These are phyloP conservation scores for Cordyceps militaris DNA, from an alignment of 2,329 filamentous ascomycete species.

Conservation along the genomic window DNA sequence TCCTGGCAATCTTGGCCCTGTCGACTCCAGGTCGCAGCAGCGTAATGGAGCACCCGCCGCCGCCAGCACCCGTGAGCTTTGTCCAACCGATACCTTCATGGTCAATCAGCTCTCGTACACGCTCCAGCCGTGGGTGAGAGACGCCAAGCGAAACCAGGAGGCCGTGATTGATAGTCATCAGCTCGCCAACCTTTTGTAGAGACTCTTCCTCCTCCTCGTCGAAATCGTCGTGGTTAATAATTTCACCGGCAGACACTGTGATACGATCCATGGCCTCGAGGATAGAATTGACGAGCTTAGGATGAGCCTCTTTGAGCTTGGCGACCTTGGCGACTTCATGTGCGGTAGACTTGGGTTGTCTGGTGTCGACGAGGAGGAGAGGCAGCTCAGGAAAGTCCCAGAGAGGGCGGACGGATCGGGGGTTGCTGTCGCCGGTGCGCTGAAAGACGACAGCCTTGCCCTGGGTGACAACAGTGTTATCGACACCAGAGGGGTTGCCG, in stretches of 20 bases:
- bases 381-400: slow-evolving; percentile 90
- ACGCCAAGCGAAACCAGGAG: slow-evolving; percentile 86
- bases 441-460: slow-evolving; percentile 93
- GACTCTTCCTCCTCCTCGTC: slow-evolving; percentile 56
- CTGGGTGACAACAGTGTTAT: slow-evolving; percentile 91
- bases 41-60: slow-evolving; percentile 92
- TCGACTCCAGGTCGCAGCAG: slow-evolving; percentile 64
- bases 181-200: slow-evolving; percentile 70
- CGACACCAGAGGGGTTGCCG: slow-evolving; percentile 90
- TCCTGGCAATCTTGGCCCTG: slow-evolving; percentile 46
- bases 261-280: slow-evolving; percentile 79
- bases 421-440: slow-evolving; percentile 67
- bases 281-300: slow-evolving; percentile 70
- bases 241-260: slow-evolving; percentile 44
- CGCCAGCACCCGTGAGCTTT: slow-evolving; percentile 91
- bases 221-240: slow-evolving; percentile 57
- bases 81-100: slow-evolving; percentile 90
- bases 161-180: slow-evolving; percentile 92
- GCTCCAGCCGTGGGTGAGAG: slow-evolving; percentile 87
- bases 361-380: slow-evolving; percentile 82
- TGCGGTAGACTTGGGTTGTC: slow-evolving; percentile 77
- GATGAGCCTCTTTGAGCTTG: slow-evolving; percentile 62
- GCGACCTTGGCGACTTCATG: slow-evolving; percentile 82
- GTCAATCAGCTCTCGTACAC: slow-evolving; percentile 85
- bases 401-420: slow-evolving; percentile 68